Base-by-base conservation (phyloP, 305 asterid species). In the Solanum hybrid region DNA sequence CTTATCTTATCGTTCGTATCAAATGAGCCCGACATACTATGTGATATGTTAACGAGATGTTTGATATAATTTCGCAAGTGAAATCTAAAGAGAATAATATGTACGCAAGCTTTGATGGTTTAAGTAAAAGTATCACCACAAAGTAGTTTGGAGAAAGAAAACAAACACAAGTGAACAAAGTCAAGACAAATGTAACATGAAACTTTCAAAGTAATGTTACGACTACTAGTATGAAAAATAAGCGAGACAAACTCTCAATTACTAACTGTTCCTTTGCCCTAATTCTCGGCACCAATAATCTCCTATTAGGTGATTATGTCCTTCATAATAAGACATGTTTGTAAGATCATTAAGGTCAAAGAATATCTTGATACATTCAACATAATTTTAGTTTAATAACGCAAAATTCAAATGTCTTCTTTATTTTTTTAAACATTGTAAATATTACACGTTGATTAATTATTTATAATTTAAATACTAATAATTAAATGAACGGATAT, bases 81-180 rank as follows among this genome's bases (percentile, higher is more conserved):
- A 2, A 17, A 57, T 17, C 2, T 7, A 3, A 0, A 57, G 10
- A 57, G 0, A 6, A 57, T 17, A 57, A 51, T 51, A 7, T 57
- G 2, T 57, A 57, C 1, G 0, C 10, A 15, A 2, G 1, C 1
- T 5, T 45, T 51, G n/a, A 51, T 51, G 0, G 0, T 51, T 5
- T 7, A 20, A 61, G 11, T 61, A 57, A 7, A 57, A 3, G 10
- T 17, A 17, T 51, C 22, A 45, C 20, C 0, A 6, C 22, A 51
- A 5, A 51, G 3, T 51, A 15, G 1, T 57, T 57, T 57, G 70
- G 1, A 57, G 10, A 57, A 61, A 20, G 72, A 61, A 61, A 61
- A 61, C 0, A 61, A 57, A 61, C 26, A 7, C 5, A 20, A 61
- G 72, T 20, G 11, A 61, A 20, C 68, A 7, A 20, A 61, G 72